A percentile compares a stretch with the other conserved stretches of the same genome.
phyloP scores from a whole-genome alignment of 257 asterid species.

The Plantago elongata region DNA sequence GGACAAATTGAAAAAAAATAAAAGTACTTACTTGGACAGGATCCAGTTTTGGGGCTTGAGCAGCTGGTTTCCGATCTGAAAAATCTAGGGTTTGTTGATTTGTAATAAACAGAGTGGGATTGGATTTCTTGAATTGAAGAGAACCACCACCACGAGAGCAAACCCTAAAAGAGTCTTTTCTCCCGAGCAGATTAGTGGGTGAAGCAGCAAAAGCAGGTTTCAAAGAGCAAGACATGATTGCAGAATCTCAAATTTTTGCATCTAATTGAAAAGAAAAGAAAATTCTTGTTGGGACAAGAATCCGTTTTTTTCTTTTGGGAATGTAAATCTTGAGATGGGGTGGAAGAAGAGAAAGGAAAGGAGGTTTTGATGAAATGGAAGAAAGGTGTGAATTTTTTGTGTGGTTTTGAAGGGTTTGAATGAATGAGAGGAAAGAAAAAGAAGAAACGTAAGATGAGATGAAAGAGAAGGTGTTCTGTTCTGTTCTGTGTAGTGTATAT shows the following conservation, averaged over 20 bases:
- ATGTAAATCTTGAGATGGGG: too few relatives aligned
- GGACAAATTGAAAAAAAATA: neutral
- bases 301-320: slow-evolving; percentile 9
- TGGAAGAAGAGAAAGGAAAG: neutral
- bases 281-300: slow-evolving; percentile 26
- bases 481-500: neutral
- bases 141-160: slow-evolving; percentile 42
- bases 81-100: slow-evolving; percentile 30
- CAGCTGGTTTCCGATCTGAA: slow-evolving; percentile 14
- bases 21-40: slow-evolving; percentile 48
- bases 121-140: slow-evolving; percentile 44
- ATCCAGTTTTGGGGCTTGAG: slow-evolving; percentile 32
- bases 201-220: slow-evolving; percentile 46
- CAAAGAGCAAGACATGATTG: slow-evolving; percentile 49
- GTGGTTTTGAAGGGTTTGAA: slow-evolving; percentile 3
- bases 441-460: neutral
- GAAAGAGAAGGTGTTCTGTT: neutral
- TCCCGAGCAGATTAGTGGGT: slow-evolving; percentile 20
- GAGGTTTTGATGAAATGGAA: neutral
- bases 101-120: slow-evolving; percentile 40
- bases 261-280: slow-evolving; percentile 17
- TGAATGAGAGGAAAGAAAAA: slow-evolving; percentile 4
- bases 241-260: slow-evolving; percentile 23
- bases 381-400: neutral
- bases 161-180: slow-evolving; percentile 31